Evolutionary conservation across 768 basidiomycete genomes (phyloP), one percentile per base, ranked within the genome.

Genomic region (Mycena alexandri): DNA sequence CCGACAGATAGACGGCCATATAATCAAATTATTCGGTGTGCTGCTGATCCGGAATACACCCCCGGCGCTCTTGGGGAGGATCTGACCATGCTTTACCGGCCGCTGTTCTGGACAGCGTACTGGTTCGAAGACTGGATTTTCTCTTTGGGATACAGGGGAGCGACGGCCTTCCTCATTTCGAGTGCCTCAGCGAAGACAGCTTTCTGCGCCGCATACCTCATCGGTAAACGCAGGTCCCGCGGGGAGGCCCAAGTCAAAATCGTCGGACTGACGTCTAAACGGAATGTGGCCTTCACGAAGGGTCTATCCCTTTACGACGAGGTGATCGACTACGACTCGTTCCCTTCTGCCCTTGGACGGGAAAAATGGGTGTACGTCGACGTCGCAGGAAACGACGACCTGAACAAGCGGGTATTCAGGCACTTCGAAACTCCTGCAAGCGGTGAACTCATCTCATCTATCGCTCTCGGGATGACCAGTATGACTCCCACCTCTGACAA

Each of bases 101-200:
- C 91, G 0, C 80, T 92, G 17, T 92, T 91, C 75, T 92, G 90
- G 90, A 91, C 90, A 0, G 84, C 91, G 1, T 92, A 85, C 69
- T 92, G 90, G 90, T 90, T 84, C 68, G 89, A 92, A 74, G 91
- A 92, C 73, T 92, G 89, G 89, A 74, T 92, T 8, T 77, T 84
- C 62, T 78, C 82, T 7, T 80, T 84, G 3, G 71, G 74, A 24
- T 91, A 90, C 73, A 81, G 84, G 11, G 84, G 80, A 1, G 83
- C 83, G 5, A 79, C 79, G 3, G 72, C 74, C 33, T 78, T 92
- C 64, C 79, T 92, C 52, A 84, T 92, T 43, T 90, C 90, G 2
- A 90, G 89, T 46, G 91, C 90, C 0, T 92, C 90, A 3, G 85
- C 90, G 29, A 92, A 92, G 72, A 92, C 90, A 1, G 89, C 90